These are phyloP conservation scores for Zymoseptoria crescenta DNA, from an alignment of 2,329 filamentous ascomycete species.

Conservation along the genomic window DNA sequence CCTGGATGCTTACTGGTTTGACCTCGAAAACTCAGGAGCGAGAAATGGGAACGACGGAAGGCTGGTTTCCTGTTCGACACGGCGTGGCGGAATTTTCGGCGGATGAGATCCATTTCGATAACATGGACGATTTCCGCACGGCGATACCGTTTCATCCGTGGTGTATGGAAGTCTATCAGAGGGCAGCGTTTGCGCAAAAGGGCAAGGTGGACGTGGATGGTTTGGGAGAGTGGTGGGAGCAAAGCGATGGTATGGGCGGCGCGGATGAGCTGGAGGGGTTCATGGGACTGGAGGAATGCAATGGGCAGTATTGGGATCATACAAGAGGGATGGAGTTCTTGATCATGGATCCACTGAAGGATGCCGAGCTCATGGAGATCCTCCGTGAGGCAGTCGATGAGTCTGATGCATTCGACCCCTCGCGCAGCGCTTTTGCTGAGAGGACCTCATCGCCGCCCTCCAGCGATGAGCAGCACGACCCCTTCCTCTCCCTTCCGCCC, in stretches of 20 bases:
- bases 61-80: constrained; percentile 6
- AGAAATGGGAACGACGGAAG: not conserved
- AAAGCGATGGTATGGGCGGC: not conserved
- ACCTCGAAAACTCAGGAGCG: constrained; percentile 2
- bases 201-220: constrained; percentile 1
- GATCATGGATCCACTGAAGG: constrained; percentile 7
- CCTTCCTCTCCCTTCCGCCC: constrained; percentile 3
- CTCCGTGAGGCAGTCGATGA: not conserved
- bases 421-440: not conserved
- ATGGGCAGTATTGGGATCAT: constrained; percentile 9
- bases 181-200: not conserved
- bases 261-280: not conserved
- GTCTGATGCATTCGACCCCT: not conserved
- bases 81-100: not conserved
- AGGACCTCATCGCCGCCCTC: not conserved
- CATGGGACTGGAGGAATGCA: not conserved
- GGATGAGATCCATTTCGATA: not conserved
- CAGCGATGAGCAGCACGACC: not conserved
- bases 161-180: constrained; percentile 11
- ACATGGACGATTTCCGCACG: not conserved
- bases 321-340: constrained; percentile 3
- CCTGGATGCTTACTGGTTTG: constrained; percentile 5
- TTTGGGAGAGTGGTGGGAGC: constrained; percentile 5
- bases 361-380: not conserved
- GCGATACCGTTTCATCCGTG: constrained; percentile 12